phyloP scores from a whole-genome alignment of 2,329 filamentous ascomycete species.

The Paracoccidioides lutzii region DNA sequence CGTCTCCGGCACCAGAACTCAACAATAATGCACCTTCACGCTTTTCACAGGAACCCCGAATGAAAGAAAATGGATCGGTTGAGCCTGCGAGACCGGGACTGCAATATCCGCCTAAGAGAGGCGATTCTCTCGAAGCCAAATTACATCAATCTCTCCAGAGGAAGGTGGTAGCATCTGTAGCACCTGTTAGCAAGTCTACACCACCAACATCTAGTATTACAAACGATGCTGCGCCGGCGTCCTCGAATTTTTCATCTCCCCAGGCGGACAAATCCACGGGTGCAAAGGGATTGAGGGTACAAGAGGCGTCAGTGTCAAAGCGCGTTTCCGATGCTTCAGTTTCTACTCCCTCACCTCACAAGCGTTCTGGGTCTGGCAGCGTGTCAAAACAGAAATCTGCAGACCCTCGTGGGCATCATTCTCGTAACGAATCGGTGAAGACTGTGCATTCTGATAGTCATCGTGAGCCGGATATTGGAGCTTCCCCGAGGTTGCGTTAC shows the following conservation, averaged over 20 bases:
- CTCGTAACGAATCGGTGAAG: conserved; percentile 38
- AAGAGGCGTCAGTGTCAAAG: conserved; percentile 1
- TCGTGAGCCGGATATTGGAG: conserved; percentile 32
- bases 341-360: conserved; percentile 7
- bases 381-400: conserved; percentile 1
- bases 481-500: conserved; percentile 57
- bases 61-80: conserved; percentile 11
- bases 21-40: neutral
- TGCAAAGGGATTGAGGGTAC: neutral
- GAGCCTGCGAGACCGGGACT: conserved; percentile 26
- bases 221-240: conserved; percentile 10
- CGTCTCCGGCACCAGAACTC: neutral
- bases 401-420: conserved; percentile 14
- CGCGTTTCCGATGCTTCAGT: conserved; percentile 6
- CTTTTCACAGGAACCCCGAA: conserved; percentile 3
- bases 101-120: conserved; percentile 39
- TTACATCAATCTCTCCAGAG: conserved; percentile 43
- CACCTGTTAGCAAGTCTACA: conserved; percentile 13
- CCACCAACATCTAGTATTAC: neutral
- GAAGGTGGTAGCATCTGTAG: conserved; percentile 47
- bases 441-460: conserved; percentile 27
- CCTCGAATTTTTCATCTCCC: conserved; percentile 4
- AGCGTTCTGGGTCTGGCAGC: conserved; percentile 4
- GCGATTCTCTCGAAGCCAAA: conserved; percentile 46
- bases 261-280: neutral